phyloP scores from a whole-genome alignment of 106 monocot genomes.

The Chionographis japonica region DNA sequence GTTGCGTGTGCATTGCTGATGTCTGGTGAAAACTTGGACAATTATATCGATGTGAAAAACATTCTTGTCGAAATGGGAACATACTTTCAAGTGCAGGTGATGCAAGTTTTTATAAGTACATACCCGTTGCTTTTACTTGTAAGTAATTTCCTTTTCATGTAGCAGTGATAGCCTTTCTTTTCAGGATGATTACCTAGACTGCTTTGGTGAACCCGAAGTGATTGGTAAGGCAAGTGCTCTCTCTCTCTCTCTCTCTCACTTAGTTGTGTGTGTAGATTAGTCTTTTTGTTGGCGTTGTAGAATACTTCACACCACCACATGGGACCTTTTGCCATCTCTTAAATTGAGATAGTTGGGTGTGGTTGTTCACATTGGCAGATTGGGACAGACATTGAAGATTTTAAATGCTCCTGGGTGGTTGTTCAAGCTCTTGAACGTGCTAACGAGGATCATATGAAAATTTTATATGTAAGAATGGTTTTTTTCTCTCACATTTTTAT shows the following conservation, averaged over 20 bases:
- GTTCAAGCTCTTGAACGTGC: slow-evolving; percentile 82
- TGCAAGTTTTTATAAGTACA: neutral
- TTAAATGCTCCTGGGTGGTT: slow-evolving; percentile 93
- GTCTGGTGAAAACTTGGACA: slow-evolving; percentile 73
- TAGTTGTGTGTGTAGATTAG: neutral
- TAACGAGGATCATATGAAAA: slow-evolving; percentile 49
- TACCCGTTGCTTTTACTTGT: neutral
- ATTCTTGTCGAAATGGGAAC: slow-evolving; percentile 97
- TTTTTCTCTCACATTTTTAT: neutral
- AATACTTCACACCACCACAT: neutral
- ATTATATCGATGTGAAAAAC: slow-evolving; percentile 61
- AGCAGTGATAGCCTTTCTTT: slow-evolving; percentile 7
- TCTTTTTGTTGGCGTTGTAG: neutral
- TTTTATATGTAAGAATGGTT: slow-evolving; percentile 42
- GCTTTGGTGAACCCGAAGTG: slow-evolving; percentile 93
- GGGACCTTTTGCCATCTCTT: neutral
- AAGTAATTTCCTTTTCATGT: neutral
- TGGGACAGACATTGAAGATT: slow-evolving; percentile 97
- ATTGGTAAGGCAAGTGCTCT: slow-evolving; percentile 74
- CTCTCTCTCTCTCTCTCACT: neutral
- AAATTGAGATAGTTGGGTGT: neutral
- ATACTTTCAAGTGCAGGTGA: slow-evolving; percentile 97
- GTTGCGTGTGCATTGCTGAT: slow-evolving; percentile 97
- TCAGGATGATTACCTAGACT: slow-evolving; percentile 93
- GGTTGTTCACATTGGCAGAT: slow-evolving; percentile 35